These are phyloP conservation scores for Cerioporus squamosus DNA, from an alignment of 1,284 basidiomycete species.

Conservation along the genomic window DNA sequence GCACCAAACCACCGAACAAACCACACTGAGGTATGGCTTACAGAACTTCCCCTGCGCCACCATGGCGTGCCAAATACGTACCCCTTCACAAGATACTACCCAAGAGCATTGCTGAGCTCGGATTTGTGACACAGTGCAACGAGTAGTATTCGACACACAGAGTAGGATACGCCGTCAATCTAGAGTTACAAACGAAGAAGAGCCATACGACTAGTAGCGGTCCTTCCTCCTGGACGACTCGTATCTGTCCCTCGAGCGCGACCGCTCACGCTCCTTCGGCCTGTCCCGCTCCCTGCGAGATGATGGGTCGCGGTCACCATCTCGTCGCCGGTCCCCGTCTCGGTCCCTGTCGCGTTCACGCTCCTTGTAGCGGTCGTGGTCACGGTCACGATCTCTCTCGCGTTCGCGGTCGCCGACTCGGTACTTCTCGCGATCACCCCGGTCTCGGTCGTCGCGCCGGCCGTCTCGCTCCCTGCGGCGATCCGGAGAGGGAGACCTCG, in stretches of 20 bases:
- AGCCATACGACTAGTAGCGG: slow-evolving; percentile 6
- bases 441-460: slow-evolving; percentile 28
- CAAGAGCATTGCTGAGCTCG: no score
- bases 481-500: slow-evolving; percentile 35
- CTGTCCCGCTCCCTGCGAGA: slow-evolving; percentile 10
- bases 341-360: slow-evolving; percentile 17
- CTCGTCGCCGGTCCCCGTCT: slow-evolving; percentile 17
- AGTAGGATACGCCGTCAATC: not conserved
- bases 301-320: slow-evolving; percentile 21
- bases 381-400: slow-evolving; percentile 15
- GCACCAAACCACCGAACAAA: no score
- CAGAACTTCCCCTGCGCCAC: no score
- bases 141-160: no score
- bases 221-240: slow-evolving; percentile 18
- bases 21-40: no score
- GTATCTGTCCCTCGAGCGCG: slow-evolving; percentile 20
- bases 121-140: no score
- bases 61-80: no score
- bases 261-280: slow-evolving; percentile 7
- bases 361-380: slow-evolving; percentile 7
- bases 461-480: slow-evolving; percentile 35
- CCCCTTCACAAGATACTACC: no score
- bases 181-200: not conserved
- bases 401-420: slow-evolving; percentile 16
- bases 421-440: slow-evolving; percentile 16